Evolutionary conservation across 805 yeast genomes (phyloP), one percentile per base, ranked within the genome.

Genomic region (Ogataea sp.): DNA sequence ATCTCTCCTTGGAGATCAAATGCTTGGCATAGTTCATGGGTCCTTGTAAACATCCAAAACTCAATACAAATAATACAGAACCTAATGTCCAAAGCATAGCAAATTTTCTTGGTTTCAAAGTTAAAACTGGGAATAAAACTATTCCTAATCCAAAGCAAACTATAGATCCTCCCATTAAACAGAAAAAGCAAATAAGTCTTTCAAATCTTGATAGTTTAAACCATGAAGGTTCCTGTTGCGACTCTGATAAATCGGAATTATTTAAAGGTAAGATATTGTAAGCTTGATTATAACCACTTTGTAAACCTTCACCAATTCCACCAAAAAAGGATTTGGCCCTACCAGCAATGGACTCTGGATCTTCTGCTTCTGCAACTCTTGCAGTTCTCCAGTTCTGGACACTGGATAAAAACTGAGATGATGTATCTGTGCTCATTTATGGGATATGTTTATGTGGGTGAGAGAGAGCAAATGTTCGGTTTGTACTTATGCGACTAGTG

Each of bases 41-140:
- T 0, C 98, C 98, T 65, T 88, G 96, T 18, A 90, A 64, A 16
- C 87, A 76, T 2, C 96, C 97, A 62, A 93, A 93, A 27, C 96
- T 85, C 6, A 85, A 56, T 16, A 93, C 85, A 61, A 93, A 90
- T 34, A 93, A 62, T 13, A 93, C 55, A 2, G 95, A 83, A 0
- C 97, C 98, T 62, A 90, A 66, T 2, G 96, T 78, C 97, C 98
- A 93, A 26, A 83, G 55, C 48, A 80, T 65, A 11, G 95, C 97
- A 56, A 93, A 90, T 59, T 93, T 93, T 36, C 95, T 70, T 14
- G 97, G 98, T 49, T 84, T 81, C 37, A 88, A 63, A 2, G 95
- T 89, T 46, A 93, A 65, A 14, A 90, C 88, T 0, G 98, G 98
- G 58, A 93, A 80, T 51, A 90, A 62, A 35, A 87, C 76, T 45